Base-by-base conservation (phyloP, 2,329 filamentous ascomycete genomes). In the Ophiocordyceps robertsii region DNA sequence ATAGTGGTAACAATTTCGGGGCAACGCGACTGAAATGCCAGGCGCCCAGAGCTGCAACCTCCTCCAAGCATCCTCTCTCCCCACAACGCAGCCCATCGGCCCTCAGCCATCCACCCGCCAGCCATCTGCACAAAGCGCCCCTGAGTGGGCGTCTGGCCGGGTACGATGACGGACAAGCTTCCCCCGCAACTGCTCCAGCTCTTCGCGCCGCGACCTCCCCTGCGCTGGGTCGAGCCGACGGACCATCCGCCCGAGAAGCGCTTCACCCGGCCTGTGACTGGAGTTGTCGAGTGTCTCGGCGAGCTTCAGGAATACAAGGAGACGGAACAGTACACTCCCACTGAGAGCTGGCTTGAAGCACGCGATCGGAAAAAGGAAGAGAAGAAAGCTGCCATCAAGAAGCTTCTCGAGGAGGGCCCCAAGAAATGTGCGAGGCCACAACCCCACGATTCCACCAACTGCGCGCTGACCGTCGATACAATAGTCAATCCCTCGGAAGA, bases 181-280 rank as follows among this genome's bases (percentile, higher is more conserved):
- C 90, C 92, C 45, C 86, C 84, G 43, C 90, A 94, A 60, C 76
- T 96, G 46, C 75, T 96, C 55, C 84, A 85, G 65, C 85, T 96
- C 52, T 98, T 98, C 69, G 85, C 90, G 66, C 86, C 92, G 59
- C 85, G 92, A 46, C 92, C 92, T 53, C 84, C 90, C 46, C 69
- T 96, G 59, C 84, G 88, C 64, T 96, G 86, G 74, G 79, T 95
- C 46, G 82, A 84, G 46, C 85, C 88, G 7, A 72, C 75, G 53
- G 90, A 96, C 64, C 73, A 84, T 60, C 77, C 89, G 47, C 83
- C 89, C 11, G 86, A 92, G 64, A 77, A 89, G 51, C 82, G 86
- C 54, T 80, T 73, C 59, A 93, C 86, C 16, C 76, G 80, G 47
- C 67, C 74, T 42, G 77, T 95, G 49, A 69, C 70, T 19, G 86